Conservation (phyloP, 768 basidiomycete species). For the Hortiboletus campestris region DNA sequence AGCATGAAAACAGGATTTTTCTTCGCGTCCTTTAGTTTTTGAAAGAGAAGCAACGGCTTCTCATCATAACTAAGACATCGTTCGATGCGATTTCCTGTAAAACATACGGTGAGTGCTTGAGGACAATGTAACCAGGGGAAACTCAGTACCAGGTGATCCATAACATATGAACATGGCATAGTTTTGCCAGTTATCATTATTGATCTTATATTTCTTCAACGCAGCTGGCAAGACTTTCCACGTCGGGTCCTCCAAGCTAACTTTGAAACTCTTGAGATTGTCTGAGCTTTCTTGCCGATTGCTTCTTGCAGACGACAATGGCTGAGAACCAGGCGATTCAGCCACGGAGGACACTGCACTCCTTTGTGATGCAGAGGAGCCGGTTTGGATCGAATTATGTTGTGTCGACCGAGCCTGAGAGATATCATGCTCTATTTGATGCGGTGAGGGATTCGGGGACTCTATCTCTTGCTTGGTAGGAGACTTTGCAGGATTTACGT, state of each 20-base stretch:
- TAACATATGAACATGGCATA: constrained; percentile 99
- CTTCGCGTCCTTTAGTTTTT: constrained; percentile 93
- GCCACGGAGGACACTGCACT: constrained; percentile 27
- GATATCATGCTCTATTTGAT: constrained; percentile 70
- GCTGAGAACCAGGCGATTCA: constrained; percentile 31
- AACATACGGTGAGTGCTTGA: neutral
- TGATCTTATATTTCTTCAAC: constrained; percentile 97
- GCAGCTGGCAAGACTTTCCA: constrained; percentile 99
- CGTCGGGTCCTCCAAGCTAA: constrained; percentile 95
- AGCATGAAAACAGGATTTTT: constrained; percentile 99
- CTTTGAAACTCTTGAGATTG: constrained; percentile 93
- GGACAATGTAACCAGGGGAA: neutral
- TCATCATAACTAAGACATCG: constrained; percentile 97
- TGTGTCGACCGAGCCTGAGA: constrained; percentile 35
- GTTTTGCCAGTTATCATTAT: constrained; percentile 97
- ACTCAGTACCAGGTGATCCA: constrained; percentile 71
- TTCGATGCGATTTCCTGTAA: constrained; percentile 72
- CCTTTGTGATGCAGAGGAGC: constrained; percentile 33
- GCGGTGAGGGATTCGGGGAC: constrained; percentile 79
- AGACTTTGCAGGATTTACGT: constrained; percentile 71
- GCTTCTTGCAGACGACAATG: constrained; percentile 28
- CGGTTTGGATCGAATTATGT: constrained; percentile 10
- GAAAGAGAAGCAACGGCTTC: constrained; percentile 94
- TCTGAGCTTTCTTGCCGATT: constrained; percentile 67
- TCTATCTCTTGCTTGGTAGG: constrained; percentile 76